Conservation (phyloP, 2,329 filamentous ascomycete genomes). For the Trichoderma oligosporum region DNA sequence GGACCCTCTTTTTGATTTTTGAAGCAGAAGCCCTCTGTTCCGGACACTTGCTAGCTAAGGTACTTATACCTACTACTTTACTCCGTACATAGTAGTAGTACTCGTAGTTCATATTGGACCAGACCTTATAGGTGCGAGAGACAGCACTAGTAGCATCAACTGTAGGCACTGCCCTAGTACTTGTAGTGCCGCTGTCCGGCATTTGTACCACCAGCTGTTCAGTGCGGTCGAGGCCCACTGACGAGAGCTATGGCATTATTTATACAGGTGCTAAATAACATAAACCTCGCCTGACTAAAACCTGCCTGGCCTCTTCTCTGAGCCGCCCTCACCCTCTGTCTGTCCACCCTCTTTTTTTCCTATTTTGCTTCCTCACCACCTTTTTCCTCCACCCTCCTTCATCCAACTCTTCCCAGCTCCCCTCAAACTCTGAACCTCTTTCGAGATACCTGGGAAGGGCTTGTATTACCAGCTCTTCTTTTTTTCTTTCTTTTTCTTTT, state of each 20-base stretch:
- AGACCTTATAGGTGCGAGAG: too few species aligned
- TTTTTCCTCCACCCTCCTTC: conserved; percentile 18
- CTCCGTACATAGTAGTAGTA: too few species aligned
- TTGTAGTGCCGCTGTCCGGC: background rate
- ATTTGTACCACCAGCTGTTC: background rate
- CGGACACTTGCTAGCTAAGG: too few species aligned
- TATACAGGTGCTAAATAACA: too few species aligned
- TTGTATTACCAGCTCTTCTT: conserved; percentile 21
- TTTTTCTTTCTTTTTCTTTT: conserved; percentile 24
- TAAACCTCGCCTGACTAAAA: conserved; percentile 23
- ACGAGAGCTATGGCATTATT: too few species aligned
- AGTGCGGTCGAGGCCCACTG: conserved; percentile 11
- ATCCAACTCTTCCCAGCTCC: conserved; percentile 24
- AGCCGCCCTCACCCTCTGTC: conserved; percentile 4
- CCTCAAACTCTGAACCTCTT: conserved; percentile 6
- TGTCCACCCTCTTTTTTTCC: conserved; percentile 25
- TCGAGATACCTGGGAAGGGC: conserved; percentile 20
- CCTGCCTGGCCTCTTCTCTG: conserved; percentile 30
- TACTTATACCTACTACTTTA: too few species aligned
- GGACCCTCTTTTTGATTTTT: too few species aligned
- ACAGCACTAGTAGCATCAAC: background rate
- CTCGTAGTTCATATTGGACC: too few species aligned
- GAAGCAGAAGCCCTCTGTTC: too few species aligned
- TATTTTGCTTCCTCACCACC: conserved; percentile 23
- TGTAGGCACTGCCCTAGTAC: background rate